phyloP scores from a whole-genome alignment of 2,329 filamentous ascomycete genomes.

The Sclerotinia glacialis region DNA sequence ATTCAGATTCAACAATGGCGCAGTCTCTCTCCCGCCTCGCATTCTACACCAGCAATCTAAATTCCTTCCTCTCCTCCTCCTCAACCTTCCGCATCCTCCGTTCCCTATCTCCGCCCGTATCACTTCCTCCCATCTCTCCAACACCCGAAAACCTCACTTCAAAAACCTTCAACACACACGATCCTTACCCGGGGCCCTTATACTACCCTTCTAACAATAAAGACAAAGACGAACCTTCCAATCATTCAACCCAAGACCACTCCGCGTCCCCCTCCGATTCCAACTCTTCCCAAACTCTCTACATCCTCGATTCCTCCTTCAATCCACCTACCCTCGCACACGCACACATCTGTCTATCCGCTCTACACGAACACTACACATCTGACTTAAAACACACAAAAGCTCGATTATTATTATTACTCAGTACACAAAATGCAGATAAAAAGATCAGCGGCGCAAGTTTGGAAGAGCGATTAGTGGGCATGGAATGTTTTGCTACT shows the following conservation, averaged over 20 bases:
- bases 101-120: slow-evolving; percentile 24
- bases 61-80: slow-evolving; percentile 33
- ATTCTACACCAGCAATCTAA: slow-evolving; percentile 30
- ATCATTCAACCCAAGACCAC: neutral
- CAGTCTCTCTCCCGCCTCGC: neutral
- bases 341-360: slow-evolving; percentile 53
- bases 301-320: slow-evolving; percentile 66
- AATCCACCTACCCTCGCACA: slow-evolving; percentile 66
- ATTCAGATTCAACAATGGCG: neutral
- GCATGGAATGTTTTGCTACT: slow-evolving; percentile 68
- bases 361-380: slow-evolving; percentile 34
- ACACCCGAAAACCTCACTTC: slow-evolving; percentile 2
- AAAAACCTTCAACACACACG: neutral
- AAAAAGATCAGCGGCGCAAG: slow-evolving; percentile 64
- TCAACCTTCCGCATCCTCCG: slow-evolving; percentile 35
- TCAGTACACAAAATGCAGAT: slow-evolving; percentile 64
- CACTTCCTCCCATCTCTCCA: slow-evolving; percentile 44
- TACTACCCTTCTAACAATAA: neutral
- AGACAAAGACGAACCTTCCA: neutral
- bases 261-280: slow-evolving; percentile 18
- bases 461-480: slow-evolving; percentile 63
- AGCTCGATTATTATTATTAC: slow-evolving; percentile 53
- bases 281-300: slow-evolving; percentile 42
- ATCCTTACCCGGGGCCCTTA: neutral
- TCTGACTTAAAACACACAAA: slow-evolving; percentile 30